A percentile compares a stretch with the other conserved stretches of the same genome.
These are phyloP conservation scores for Rhododendron williamsianum DNA, from an alignment of 148 eudicot genomes.

Conservation along the genomic window DNA sequence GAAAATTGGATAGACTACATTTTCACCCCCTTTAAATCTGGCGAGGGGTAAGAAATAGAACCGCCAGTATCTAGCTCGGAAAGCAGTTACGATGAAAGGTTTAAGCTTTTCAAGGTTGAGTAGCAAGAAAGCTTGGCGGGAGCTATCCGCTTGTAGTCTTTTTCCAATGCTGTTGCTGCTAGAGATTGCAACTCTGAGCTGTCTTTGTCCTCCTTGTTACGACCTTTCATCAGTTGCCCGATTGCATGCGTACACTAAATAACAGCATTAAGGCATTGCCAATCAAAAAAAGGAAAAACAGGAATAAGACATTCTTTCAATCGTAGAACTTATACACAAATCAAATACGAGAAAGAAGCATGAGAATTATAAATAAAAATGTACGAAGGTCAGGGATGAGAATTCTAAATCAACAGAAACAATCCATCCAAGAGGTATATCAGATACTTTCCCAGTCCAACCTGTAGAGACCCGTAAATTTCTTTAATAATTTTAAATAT, in stretches of 20 bases:
- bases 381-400: neutral
- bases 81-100: slow-evolving; percentile 31
- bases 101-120: slow-evolving; percentile 65
- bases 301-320: neutral
- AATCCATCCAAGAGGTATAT: neutral
- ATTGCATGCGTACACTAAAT: slow-evolving; percentile 73
- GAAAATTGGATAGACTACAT: neutral
- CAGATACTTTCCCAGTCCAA: neutral
- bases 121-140: slow-evolving; percentile 56
- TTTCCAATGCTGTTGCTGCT: slow-evolving; percentile 71
- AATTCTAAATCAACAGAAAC: neutral
- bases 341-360: neutral
- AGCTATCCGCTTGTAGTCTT: slow-evolving; percentile 64
- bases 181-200: slow-evolving; percentile 59
- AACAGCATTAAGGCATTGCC: neutral
- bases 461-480: no score
- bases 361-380: neutral
- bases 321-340: neutral
- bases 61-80: neutral
- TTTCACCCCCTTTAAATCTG: neutral
- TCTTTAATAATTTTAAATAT: no score
- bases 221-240: slow-evolving; percentile 67
- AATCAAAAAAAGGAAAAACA: neutral
- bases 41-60: neutral
- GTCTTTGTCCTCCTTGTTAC: slow-evolving; percentile 84